phyloP scores from a whole-genome alignment of 768 basidiomycete genomes.

The Tephrocybe rancida region DNA sequence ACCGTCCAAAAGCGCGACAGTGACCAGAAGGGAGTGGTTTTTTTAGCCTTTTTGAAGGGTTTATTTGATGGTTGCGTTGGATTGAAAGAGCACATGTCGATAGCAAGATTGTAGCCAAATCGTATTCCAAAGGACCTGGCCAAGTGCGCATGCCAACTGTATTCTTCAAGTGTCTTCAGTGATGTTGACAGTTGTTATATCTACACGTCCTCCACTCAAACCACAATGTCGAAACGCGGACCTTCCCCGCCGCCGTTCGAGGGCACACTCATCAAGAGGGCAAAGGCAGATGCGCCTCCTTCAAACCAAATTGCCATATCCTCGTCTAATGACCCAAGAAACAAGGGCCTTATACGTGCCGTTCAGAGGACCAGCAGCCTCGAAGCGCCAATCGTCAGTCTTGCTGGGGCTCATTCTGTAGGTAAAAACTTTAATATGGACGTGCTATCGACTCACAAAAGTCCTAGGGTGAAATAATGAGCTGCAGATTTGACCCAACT shows the following conservation, averaged over 20 bases:
- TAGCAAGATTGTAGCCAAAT: no score
- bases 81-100: no score
- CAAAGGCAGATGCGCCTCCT: constrained; percentile 47
- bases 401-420: constrained; percentile 87
- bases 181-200: constrained; percentile 16
- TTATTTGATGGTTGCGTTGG: no score
- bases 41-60: no score
- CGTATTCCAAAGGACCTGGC: no score
- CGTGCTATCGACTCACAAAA: not conserved
- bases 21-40: no score
- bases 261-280: constrained; percentile 68
- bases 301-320: constrained; percentile 78
- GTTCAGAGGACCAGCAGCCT: constrained; percentile 92
- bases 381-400: constrained; percentile 91
- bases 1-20: no score
- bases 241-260: constrained; percentile 58
- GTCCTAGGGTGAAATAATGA: constrained; percentile 79
- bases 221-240: constrained; percentile 72
- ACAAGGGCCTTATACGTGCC: constrained; percentile 79
- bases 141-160: no score
- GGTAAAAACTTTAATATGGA: constrained; percentile 24
- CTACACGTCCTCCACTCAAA: constrained; percentile 1
- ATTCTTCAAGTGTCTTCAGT: not conserved
- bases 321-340: constrained; percentile 68
- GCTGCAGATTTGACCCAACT: constrained; percentile 91